Percentiles rank a stretch among this genome's conserved stretches.
These are phyloP conservation scores for Russula olivacea DNA, from an alignment of 768 basidiomycete genomes.

Conservation along the genomic window DNA sequence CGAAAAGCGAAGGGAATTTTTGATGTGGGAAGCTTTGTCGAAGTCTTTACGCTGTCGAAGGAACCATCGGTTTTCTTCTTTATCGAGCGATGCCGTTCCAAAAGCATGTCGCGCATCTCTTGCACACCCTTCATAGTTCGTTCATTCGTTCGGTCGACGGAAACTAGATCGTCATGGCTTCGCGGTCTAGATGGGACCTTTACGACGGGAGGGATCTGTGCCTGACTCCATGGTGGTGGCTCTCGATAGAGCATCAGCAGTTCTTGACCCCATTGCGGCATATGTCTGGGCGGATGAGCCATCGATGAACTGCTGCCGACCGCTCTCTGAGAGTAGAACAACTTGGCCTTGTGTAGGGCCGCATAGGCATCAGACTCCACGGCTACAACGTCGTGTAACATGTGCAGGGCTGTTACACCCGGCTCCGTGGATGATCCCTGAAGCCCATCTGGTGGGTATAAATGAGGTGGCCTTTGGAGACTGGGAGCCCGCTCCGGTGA, in stretches of 20 bases:
- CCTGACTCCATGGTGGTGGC: conserved; percentile 22
- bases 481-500: background rate
- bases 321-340: conserved; percentile 4
- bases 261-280: conserved; percentile 20
- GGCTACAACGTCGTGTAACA: background rate
- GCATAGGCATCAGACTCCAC: background rate
- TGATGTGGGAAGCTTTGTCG: background rate
- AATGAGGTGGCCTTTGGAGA: background rate
- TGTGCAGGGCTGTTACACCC: background rate
- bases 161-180: background rate
- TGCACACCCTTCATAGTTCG: background rate
- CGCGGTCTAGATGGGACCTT: background rate
- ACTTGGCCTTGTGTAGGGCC: background rate
- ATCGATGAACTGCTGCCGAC: background rate
- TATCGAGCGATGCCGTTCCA: conserved; percentile 3
- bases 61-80: background rate
- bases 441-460: background rate
- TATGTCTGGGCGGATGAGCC: background rate
- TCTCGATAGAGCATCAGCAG: conserved; percentile 24
- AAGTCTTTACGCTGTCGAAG: background rate
- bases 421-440: background rate
- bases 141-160: conserved; percentile 1
- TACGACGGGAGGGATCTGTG: conserved; percentile 5
- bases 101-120: conserved; percentile 8
- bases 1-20: conserved; percentile 12